A percentile compares a stretch with the other conserved stretches of the same genome.
Evolutionary conservation across 148 eudicot species (phyloP).

Genomic region (Rhododendron ovatum): DNA sequence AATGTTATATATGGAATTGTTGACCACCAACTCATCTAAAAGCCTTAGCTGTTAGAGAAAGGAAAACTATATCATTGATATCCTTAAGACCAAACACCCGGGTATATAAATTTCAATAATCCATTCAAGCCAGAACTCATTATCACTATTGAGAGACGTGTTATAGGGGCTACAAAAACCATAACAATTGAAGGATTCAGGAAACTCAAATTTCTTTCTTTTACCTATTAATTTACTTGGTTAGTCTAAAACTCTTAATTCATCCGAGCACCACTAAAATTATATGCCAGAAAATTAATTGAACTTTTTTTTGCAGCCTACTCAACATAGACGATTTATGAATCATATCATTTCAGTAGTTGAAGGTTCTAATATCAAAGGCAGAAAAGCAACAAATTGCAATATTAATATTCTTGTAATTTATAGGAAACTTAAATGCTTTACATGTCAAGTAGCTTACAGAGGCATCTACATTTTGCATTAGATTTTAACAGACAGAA

Average conservation of each 20-base stretch:
- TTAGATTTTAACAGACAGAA: background rate
- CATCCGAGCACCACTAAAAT: background rate
- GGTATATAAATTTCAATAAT: background rate
- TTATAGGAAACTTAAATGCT: background rate
- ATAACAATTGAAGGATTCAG: background rate
- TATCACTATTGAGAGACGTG: background rate
- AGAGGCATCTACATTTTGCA: background rate
- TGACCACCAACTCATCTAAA: background rate
- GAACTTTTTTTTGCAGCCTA: no score
- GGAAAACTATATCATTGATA: background rate
- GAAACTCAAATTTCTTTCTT: background rate
- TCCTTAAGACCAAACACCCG: background rate
- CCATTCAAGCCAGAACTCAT: slow-evolving; percentile 2
- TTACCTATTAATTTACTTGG: background rate
- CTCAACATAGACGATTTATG: background rate
- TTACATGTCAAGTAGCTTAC: background rate
- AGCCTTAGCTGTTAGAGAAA: background rate
- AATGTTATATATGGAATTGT: background rate
- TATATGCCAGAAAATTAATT: background rate
- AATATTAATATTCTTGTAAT: background rate
- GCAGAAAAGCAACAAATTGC: background rate
- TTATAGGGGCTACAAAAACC: background rate
- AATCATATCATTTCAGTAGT: background rate
- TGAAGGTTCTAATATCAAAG: background rate
- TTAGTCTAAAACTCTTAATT: background rate